Conservation (phyloP, 2,329 filamentous ascomycete genomes). For the Fusarium domesticum region DNA sequence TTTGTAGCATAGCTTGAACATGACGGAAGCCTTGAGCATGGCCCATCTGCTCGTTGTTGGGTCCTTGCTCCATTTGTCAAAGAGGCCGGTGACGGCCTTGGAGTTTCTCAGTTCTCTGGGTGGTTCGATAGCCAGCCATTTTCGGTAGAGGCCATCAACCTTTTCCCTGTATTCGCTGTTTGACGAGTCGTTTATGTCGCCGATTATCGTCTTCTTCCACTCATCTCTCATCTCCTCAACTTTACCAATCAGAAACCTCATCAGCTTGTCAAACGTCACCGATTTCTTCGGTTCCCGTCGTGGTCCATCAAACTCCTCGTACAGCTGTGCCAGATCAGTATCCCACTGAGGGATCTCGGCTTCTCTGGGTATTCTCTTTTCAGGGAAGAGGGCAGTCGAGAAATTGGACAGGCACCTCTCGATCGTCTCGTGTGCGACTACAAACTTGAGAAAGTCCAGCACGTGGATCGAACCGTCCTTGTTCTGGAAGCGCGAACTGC, state of each 20-base stretch:
- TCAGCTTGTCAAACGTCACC: slow-evolving; percentile 30
- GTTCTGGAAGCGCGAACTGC: slow-evolving; percentile 22
- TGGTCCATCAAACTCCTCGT: slow-evolving; percentile 33
- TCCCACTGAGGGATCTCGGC: slow-evolving; percentile 37
- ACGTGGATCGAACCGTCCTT: slow-evolving; percentile 45
- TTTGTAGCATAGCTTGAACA: slow-evolving; percentile 41
- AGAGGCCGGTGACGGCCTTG: slow-evolving; percentile 27
- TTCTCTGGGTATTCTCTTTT: slow-evolving; percentile 5
- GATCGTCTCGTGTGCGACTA: slow-evolving; percentile 45
- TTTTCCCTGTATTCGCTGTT: slow-evolving; percentile 23
- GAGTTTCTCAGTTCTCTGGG: slow-evolving; percentile 20
- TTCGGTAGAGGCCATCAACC: slow-evolving; percentile 37
- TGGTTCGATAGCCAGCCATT: slow-evolving; percentile 44
- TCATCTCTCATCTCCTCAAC: slow-evolving; percentile 28
- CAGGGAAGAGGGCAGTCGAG: slow-evolving; percentile 12
- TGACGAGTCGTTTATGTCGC: slow-evolving; percentile 29
- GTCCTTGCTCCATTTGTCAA: slow-evolving; percentile 29
- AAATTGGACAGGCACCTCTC: slow-evolving; percentile 37
- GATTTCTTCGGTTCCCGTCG: slow-evolving; percentile 21
- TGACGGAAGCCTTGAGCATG: slow-evolving; percentile 49
- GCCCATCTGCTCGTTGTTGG: slow-evolving; percentile 41
- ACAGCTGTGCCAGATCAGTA: slow-evolving; percentile 35
- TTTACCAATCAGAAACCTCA: slow-evolving; percentile 34
- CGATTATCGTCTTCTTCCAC: slow-evolving; percentile 35
- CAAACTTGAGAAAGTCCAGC: slow-evolving; percentile 61